Percentiles rank a stretch among this genome's conserved stretches.
phyloP scores from a whole-genome alignment of 2,329 filamentous ascomycete genomes.

The Ophiosphaerella herpotricha region DNA sequence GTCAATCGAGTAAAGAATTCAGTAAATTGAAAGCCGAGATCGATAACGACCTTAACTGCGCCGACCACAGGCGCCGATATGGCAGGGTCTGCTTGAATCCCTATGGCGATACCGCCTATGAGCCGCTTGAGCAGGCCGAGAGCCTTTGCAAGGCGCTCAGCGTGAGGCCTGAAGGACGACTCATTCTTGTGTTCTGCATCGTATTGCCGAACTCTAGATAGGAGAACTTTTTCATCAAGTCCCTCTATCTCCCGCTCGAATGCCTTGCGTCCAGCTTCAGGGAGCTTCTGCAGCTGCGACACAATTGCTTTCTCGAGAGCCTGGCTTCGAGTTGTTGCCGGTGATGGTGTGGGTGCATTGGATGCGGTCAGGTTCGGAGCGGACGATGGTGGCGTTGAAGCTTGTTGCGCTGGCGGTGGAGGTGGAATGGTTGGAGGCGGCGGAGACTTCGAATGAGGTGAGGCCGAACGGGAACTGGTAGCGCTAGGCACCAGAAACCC shows the following conservation, averaged over 20 bases:
- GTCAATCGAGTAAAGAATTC: conserved; percentile 21
- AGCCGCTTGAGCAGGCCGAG: conserved; percentile 22
- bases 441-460: no score
- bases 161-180: conserved; percentile 20
- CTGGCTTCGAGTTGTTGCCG: no score
- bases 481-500: no score
- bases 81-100: conserved; percentile 19
- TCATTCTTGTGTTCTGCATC: conserved; percentile 17
- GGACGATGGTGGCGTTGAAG: no score
- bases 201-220: conserved; percentile 6
- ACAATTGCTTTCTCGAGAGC: no score
- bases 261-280: conserved; percentile 14
- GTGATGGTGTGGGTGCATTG: no score
- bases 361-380: no score
- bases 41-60: conserved; percentile 20
- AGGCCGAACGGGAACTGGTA: no score
- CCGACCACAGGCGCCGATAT: conserved; percentile 24
- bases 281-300: conserved; percentile 3
- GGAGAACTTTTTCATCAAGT: conserved; percentile 13
- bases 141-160: conserved; percentile 12
- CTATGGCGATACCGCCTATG: conserved; percentile 7
- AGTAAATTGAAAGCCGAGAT: conserved; percentile 21
- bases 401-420: no score
- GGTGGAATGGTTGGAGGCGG: no score
- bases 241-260: conserved; percentile 10